Evolutionary conservation across 768 basidiomycete genomes (phyloP).

Genomic region (Russula emetica): DNA sequence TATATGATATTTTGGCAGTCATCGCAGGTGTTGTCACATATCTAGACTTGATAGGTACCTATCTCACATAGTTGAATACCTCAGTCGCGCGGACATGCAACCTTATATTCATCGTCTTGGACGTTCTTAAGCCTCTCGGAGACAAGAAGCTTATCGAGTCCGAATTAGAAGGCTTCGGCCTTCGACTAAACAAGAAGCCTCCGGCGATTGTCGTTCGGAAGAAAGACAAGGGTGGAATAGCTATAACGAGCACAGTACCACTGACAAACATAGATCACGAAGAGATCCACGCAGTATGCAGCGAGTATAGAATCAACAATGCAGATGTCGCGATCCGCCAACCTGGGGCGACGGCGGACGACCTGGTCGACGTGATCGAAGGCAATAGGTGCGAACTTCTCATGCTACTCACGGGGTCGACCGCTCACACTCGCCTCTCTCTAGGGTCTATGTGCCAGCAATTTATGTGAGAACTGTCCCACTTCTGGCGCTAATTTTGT

Average conservation of each 20-base stretch:
- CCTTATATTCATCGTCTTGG: slow-evolving; percentile 96
- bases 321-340: slow-evolving; percentile 91
- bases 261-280: slow-evolving; percentile 93
- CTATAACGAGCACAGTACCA: slow-evolving; percentile 95
- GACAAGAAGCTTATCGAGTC: slow-evolving; percentile 89
- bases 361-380: slow-evolving; percentile 95
- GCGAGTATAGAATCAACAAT: slow-evolving; percentile 89
- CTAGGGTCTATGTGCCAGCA: slow-evolving; percentile 87
- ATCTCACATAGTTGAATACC: slow-evolving; percentile 19
- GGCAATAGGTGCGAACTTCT: slow-evolving; percentile 70
- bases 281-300: slow-evolving; percentile 91
- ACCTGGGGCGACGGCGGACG: slow-evolving; percentile 87
- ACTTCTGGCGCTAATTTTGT: neutral
- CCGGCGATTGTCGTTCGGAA: slow-evolving; percentile 79
- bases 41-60: slow-evolving; percentile 3
- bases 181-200: slow-evolving; percentile 91
- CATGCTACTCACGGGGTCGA: neutral
- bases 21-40: slow-evolving; percentile 60
- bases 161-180: slow-evolving; percentile 98
- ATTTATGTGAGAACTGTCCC: slow-evolving; percentile 59
- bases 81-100: slow-evolving; percentile 96
- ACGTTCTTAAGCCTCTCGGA: slow-evolving; percentile 95
- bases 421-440: neutral
- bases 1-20: slow-evolving; percentile 41
- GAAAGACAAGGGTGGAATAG: slow-evolving; percentile 89